These are phyloP conservation scores for Xylaria sp. DNA, from an alignment of 2,329 filamentous ascomycete species.

Conservation along the genomic window DNA sequence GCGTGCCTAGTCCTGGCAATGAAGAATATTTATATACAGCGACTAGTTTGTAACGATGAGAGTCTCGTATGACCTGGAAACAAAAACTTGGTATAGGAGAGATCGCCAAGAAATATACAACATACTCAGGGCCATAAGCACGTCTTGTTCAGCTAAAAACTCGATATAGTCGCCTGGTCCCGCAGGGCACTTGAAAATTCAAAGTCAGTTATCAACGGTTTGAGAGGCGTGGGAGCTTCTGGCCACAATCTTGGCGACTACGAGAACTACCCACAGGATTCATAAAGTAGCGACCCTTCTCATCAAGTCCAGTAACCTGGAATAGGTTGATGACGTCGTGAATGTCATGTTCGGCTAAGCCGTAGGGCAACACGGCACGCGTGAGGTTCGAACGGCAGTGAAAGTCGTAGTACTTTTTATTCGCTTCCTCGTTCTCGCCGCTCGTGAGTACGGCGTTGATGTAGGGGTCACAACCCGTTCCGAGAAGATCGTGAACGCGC, in stretches of 20 bases:
- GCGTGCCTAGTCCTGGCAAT: slow-evolving; percentile 39
- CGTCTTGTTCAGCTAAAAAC: slow-evolving; percentile 80
- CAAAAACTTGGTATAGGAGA: not conserved
- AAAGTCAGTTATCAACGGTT: not conserved
- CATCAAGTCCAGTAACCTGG: slow-evolving; percentile 80
- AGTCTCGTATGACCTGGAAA: not conserved
- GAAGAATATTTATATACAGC: not conserved
- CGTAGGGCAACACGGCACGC: slow-evolving; percentile 71
- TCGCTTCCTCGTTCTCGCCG: slow-evolving; percentile 13
- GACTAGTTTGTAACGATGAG: not conserved
- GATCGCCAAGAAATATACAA: slow-evolving; percentile 5
- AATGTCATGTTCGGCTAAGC: slow-evolving; percentile 73
- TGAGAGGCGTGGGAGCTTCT: too few species aligned
- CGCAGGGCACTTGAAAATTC: slow-evolving; percentile 63
- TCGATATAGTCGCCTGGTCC: slow-evolving; percentile 66
- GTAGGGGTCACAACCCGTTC: slow-evolving; percentile 85
- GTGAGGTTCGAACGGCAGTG: slow-evolving; percentile 85
- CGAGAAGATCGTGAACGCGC: slow-evolving; percentile 77
- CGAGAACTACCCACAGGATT: too few species aligned
- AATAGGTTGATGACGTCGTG: slow-evolving; percentile 89
- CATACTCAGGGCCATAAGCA: slow-evolving; percentile 65
- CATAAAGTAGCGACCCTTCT: slow-evolving; percentile 78
- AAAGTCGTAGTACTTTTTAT: slow-evolving; percentile 64
- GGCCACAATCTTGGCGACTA: too few species aligned
- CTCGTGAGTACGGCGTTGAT: slow-evolving; percentile 71